Base-by-base conservation (phyloP, 441 rosid species). In the Brassica hybrid region DNA sequence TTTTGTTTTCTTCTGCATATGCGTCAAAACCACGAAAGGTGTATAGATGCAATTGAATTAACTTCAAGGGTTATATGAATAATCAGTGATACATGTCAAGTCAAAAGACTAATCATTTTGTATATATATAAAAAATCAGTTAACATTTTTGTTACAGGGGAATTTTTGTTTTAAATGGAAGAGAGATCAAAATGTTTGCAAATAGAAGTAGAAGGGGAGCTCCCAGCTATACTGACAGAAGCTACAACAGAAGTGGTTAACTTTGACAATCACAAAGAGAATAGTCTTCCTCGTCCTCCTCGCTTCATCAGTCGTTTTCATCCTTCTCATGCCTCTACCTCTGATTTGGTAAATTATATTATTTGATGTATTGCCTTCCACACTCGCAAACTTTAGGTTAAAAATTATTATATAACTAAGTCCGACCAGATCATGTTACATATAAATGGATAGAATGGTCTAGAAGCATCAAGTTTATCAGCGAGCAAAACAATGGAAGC, bases 261-360 rank as follows among this genome's bases (percentile, higher is more conserved):
- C 30, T 80, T 71, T 52, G 83, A 75, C 76, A 72, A 50, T 71
- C 21, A 70, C 76, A 71, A 60, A 30, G 73, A 71, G 9, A 70
- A 36, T 59, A 27, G 9, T 52, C 67, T 5, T 56, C 60, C 45
- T 64, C 61, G 30, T 57, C 50, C 59, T n/a, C n/a, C n/a, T 65
- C 74, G 72, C 54, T 18, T 0, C n/a, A 4, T 36, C 14, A 71
- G 74, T 71, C 83, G 83, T 30, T 80, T 80, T 75, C 83, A 80
- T 65, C 83, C 83, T 65, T 76, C 76, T 50, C 79, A 80, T 76
- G 67, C 62, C 57, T 76, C 83, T 50, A 64, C 79, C 32, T 5
- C 65, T 18, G 5, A 56, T 75, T 80, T 38, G 83, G 83, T 80
- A 80, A 48, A 52, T 52, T 19, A 65, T 27, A 2, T 57, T 62